A percentile compares a stretch with the other conserved stretches of the same genome.
phyloP scores from a whole-genome alignment of 331 rosid genomes.

The Rhamnella rubrinervis region DNA sequence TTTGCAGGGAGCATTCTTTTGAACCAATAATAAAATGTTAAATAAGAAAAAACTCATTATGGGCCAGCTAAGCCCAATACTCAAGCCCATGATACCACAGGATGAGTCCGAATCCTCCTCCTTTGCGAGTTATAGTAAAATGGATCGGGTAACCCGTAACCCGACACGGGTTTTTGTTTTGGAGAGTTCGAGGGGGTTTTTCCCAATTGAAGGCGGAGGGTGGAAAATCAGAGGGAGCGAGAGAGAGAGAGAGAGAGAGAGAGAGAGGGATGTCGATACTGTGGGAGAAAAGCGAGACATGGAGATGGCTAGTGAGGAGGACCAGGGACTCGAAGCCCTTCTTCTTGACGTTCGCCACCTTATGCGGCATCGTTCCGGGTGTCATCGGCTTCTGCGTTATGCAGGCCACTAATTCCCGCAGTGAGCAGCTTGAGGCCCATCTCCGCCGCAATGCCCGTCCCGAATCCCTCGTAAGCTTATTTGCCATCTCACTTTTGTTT shows the following conservation, averaged over 20 bases:
- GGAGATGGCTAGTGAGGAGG: constrained; percentile 75
- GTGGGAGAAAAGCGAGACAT: constrained; percentile 58
- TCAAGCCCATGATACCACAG: too few relatives aligned
- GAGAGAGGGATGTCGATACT: constrained; percentile 38
- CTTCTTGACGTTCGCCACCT: constrained; percentile 77
- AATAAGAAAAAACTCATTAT: too few relatives aligned
- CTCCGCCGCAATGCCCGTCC: constrained; percentile 86
- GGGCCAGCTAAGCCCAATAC: too few relatives aligned
- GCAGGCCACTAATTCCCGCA: constrained; percentile 67
- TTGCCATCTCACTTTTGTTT: not conserved
- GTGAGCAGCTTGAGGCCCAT: constrained; percentile 65
- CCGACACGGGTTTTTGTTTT: too few relatives aligned
- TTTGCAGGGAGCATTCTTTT: too few relatives aligned
- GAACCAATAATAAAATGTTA: too few relatives aligned
- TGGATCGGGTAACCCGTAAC: too few relatives aligned
- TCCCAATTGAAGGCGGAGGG: too few relatives aligned
- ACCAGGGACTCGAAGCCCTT: constrained; percentile 85
- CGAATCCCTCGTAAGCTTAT: constrained; percentile 51
- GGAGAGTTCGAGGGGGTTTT: too few relatives aligned
- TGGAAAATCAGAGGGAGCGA: not conserved
- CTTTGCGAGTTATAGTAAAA: not conserved
- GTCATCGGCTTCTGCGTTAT: constrained; percentile 75
- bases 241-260: too few relatives aligned
- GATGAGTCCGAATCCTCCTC: too few relatives aligned
- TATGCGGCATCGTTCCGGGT: constrained; percentile 87